Conservation (phyloP, 495 filamentous ascomycete species). For the Trichoderma orchidacearum region DNA sequence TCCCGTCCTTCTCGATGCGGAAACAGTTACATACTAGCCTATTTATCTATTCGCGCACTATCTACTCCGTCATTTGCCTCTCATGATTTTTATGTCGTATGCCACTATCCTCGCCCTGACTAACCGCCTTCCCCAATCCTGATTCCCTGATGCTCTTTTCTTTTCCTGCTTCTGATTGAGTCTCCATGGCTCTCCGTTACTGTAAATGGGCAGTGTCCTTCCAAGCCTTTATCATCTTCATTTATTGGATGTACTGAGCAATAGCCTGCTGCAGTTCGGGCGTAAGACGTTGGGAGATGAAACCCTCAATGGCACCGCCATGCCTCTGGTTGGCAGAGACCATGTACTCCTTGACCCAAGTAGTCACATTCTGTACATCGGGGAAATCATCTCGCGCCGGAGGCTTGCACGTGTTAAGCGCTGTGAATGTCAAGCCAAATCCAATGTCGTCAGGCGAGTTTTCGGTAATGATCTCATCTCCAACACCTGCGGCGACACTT, state of each 20-base stretch:
- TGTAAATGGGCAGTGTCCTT: too few species aligned
- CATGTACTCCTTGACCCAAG: slow-evolving; percentile 65
- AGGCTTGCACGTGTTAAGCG: slow-evolving; percentile 74
- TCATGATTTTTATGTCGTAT: background rate
- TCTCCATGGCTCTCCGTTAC: too few species aligned
- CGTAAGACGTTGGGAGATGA: slow-evolving; percentile 21
- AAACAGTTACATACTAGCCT: background rate
- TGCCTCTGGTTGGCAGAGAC: slow-evolving; percentile 34
- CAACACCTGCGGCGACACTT: slow-evolving; percentile 40
- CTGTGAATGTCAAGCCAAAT: slow-evolving; percentile 88
- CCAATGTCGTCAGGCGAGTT: slow-evolving; percentile 86
- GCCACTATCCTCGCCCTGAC: background rate
- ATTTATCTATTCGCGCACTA: background rate
- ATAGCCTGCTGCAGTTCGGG: slow-evolving; percentile 26
- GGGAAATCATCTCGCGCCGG: slow-evolving; percentile 60
- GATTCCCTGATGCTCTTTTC: background rate
- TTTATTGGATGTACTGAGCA: slow-evolving; percentile 24
- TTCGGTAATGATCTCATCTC: slow-evolving; percentile 67
- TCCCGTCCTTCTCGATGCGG: too few species aligned
- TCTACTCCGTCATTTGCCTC: background rate
- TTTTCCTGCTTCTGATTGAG: background rate
- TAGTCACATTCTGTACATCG: slow-evolving; percentile 63
- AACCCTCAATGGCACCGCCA: slow-evolving; percentile 22
- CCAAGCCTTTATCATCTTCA: too few species aligned
- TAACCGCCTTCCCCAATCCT: background rate